Conservation (phyloP, 2,329 filamentous ascomycete species). For the Scedosporium minutisporum region DNA sequence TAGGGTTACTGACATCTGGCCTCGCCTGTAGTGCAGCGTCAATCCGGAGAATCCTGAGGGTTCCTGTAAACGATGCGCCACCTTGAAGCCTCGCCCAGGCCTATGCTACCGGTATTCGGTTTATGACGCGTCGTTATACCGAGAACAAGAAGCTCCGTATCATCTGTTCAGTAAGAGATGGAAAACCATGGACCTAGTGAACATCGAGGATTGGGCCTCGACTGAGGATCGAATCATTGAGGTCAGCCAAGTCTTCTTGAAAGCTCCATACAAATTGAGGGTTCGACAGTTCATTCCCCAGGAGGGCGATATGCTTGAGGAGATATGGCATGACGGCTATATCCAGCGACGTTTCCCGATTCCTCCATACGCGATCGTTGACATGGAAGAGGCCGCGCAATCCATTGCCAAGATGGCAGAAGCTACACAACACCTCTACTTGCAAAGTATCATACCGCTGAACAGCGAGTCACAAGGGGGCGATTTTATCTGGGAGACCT, state of each 20-base stretch:
- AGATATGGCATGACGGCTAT: slow-evolving; percentile 41
- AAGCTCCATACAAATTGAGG: slow-evolving; percentile 19
- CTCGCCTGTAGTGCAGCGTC: neutral
- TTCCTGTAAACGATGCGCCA: neutral
- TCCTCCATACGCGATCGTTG: slow-evolving; percentile 46
- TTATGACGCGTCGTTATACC: neutral
- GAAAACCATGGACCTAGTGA: slow-evolving; percentile 9
- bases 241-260: slow-evolving; percentile 4
- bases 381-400: slow-evolving; percentile 35
- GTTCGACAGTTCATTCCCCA: slow-evolving; percentile 47
- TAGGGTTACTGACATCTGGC: no score
- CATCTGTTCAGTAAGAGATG: slow-evolving; percentile 7
- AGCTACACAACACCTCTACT: neutral
- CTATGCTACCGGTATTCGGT: slow-evolving; percentile 5
- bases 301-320: slow-evolving; percentile 41
- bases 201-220: slow-evolving; percentile 9
- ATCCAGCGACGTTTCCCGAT: slow-evolving; percentile 36
- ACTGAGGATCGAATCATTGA: slow-evolving; percentile 4
- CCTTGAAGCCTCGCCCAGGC: neutral
- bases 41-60: neutral
- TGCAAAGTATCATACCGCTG: neutral
- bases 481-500: slow-evolving; percentile 1
- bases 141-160: slow-evolving; percentile 6
- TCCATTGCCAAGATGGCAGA: neutral
- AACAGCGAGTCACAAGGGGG: neutral